Evolutionary conservation across 345 rosid species (phyloP).

Genomic region (Alliaria petiolata): DNA sequence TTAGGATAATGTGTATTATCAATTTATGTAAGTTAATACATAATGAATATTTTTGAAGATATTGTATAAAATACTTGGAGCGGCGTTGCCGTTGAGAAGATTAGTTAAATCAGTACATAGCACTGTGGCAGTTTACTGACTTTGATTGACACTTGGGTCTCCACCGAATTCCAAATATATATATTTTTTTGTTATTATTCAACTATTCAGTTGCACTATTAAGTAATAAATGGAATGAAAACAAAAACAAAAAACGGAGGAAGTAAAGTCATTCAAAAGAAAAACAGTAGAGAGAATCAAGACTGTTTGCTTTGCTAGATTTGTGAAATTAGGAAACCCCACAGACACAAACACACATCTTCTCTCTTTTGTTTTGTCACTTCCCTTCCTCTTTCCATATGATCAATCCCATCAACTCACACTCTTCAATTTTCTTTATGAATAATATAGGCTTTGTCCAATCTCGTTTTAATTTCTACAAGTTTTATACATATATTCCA

Average conservation of each 20-base stretch:
- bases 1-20: too few relatives aligned
- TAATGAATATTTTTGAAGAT: neutral
- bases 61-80: neutral
- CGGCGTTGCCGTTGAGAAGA: conserved; percentile 20
- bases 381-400: conserved; percentile 20
- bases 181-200: neutral
- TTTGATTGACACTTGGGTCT: conserved; percentile 32
- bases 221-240: conserved; percentile 5
- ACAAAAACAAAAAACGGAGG: neutral
- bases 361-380: conserved; percentile 25
- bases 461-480: neutral
- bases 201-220: neutral
- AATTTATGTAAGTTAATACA: too few relatives aligned
- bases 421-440: neutral
- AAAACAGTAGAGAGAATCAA: conserved; percentile 20
- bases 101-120: conserved; percentile 7
- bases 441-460: too few relatives aligned
- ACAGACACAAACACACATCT: conserved; percentile 16
- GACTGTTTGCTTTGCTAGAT: conserved; percentile 31
- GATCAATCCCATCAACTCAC: conserved; percentile 31
- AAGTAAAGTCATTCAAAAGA: conserved; percentile 29
- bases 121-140: conserved; percentile 17
- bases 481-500: neutral
- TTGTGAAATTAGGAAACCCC: conserved; percentile 25
- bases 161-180: conserved; percentile 11